Base-by-base conservation (phyloP, 352 stramenopile genomes). In the Phytophthora melonis region DNA sequence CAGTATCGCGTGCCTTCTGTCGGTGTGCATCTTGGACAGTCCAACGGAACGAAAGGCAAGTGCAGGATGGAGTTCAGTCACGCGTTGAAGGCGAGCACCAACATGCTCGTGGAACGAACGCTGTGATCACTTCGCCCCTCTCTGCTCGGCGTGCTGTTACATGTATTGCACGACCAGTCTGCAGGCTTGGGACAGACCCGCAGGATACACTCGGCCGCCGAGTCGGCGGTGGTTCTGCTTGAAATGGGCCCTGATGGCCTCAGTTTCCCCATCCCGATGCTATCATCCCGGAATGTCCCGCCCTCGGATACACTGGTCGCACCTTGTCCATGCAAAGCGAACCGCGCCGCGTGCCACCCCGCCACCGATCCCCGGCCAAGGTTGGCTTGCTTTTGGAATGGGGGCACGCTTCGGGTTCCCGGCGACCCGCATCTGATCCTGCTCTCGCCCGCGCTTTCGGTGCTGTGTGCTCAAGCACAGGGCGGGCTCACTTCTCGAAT, bases 241-340 rank as follows among this genome's bases (percentile, higher is more conserved):
- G 43, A n/a, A 21, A 11, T 52, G 43, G 14, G 10, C 36, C 36
- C 36, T 65, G 23, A 39, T 53, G 18, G 32, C 11, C 18, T 21
- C 63, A 56, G 52, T 25, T 66, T 77, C 65, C 65, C 66, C 60
- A 74, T 78, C 66, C n/a, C 7, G 18, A 10, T 13, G 21, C 30
- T 63, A 63, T 67, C 68, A 55, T 63, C 49, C 60, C 23, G 41
- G 41, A 21, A 27, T 65, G 47, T 66, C 70, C 47, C 58, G 58
- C 21, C 63, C n/a, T 53, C 59, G 54, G 70, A 77, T 77, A 43
- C 53, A 58, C 70, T 78, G 70, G 25, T 78, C 70, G 63, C 21
- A 56, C 45, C 59, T 70, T 70, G 59, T 68, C 67, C 60, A 53
- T 69, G 67, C 45, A 58, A 63, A 68, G 6, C 7, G 14, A 43